Evolutionary conservation across 1,284 basidiomycete species (phyloP), one percentile per base, ranked within the genome.

Genomic region (Stereum hirsutum): DNA sequence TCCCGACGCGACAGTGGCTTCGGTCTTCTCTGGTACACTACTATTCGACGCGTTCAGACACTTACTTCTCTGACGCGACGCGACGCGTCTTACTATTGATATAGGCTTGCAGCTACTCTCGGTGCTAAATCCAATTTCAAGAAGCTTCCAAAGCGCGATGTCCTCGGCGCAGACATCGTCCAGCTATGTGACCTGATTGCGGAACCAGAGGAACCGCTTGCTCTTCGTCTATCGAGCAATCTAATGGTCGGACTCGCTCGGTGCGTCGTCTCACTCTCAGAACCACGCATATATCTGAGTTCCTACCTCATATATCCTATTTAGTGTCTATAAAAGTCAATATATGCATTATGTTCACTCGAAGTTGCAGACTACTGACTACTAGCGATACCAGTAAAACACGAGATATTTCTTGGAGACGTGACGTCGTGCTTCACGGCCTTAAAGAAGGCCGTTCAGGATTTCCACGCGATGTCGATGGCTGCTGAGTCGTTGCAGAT

Each of bases 41-140:
- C 26, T 24, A 40, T 19, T 39, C 14, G 11, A 37, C 28, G 23
- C 1, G 19, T 27, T 42, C 41, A 11, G 6, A 10, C 20, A 28
- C 23, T n/a, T 6, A 5, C n/a, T n/a, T n/a, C n/a, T n/a, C n/a
- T n/a, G n/a, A n/a, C n/a, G n/a, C n/a, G n/a, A n/a, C n/a, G n/a
- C n/a, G n/a, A n/a, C n/a, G n/a, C n/a, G n/a, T n/a, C 10, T 19
- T 26, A n/a, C 12, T 38, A 3, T 4, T 8, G 5, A 25, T 38
- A 34, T 48, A 93, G 89, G 89, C 78, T 93, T 37, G 88, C 89
- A 26, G 89, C 89, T 3, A 93, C 89, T 1, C 69, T 93, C 15
- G 90, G 89, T 24, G 81, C 88, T 5, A 84, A 83, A 61, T 87
- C 85, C 12, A 75, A 78, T n/a, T 85, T 88, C 64, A 86, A 76